Evolutionary conservation across 768 basidiomycete genomes (phyloP), one percentile per base, ranked within the genome.

Genomic region (Boletus tomentosulus): DNA sequence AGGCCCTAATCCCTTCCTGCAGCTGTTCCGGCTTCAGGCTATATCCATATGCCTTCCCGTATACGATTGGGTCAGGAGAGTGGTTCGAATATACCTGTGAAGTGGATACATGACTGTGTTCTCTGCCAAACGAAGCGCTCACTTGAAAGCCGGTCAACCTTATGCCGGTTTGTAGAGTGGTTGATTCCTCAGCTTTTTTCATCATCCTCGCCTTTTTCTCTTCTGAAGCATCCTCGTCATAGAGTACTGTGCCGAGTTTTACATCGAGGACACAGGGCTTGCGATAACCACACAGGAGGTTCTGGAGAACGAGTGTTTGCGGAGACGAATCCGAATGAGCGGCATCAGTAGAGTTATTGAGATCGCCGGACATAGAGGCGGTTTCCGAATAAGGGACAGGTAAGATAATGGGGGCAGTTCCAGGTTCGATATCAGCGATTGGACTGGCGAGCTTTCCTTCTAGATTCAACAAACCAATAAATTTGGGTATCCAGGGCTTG

Each of bases 141-240:
- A 93, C 96, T 77, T 93, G 90, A 70, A 92, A 98, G 7, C 91
- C 97, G 2, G 94, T 97, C 46, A 98, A 69, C 37, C 91, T 73
- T 4, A 98, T 57, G 0, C 96, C 97, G 1, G 85, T 87, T 67
- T 84, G 80, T 3, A 77, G 66, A 10, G 83, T 87, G 1, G 96
- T 98, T 0, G 90, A 86, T 10, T 78, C 71, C 28, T 71, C 74
- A 1, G 92, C 92, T 1, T 78, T 76, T 61, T 81, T 77, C 52
- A 79, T 74, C 94, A 95, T 94, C 25, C 89, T 82, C 38, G 72
- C 78, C 55, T 80, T 77, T 73, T 99, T 99, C 53, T 89, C 90
- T 2, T 80, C 76, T 0, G 78, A 68, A 5, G 87, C 78, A 11
- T 66, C 64, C 22, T 85, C 80, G 48, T 90, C 92, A 57, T 89